Percentiles rank a stretch among this genome's conserved stretches.
Conservation (phyloP, 2,329 filamentous ascomycete species). For the Peltaster fructicola region DNA sequence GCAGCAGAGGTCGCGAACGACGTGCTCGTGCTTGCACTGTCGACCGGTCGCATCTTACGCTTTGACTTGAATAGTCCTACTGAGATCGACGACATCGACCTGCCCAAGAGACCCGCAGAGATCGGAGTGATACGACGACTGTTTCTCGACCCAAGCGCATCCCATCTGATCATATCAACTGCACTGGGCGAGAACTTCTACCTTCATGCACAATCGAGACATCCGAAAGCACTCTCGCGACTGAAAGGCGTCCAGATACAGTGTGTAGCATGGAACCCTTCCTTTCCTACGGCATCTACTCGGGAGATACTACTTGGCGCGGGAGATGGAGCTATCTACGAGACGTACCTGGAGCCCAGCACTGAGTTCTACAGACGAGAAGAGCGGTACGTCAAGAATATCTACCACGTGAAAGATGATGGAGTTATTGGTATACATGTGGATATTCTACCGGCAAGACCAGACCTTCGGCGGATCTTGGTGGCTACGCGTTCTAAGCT, state of each 20-base stretch:
- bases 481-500: conserved; percentile 63
- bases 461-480: conserved; percentile 60
- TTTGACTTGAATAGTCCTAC: conserved; percentile 88
- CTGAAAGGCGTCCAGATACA: conserved; percentile 78
- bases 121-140: conserved; percentile 84
- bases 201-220: conserved; percentile 83
- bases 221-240: conserved; percentile 63
- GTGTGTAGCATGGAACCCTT: conserved; percentile 86
- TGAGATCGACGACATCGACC: conserved; percentile 96
- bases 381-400: conserved; percentile 72
- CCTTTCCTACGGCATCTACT: conserved; percentile 79
- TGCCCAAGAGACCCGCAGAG: conserved; percentile 83
- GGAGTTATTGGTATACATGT: conserved; percentile 75
- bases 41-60: conserved; percentile 77
- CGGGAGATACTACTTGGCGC: conserved; percentile 84
- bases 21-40: conserved; percentile 79
- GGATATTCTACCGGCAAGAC: conserved; percentile 49
- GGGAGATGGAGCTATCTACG: conserved; percentile 87
- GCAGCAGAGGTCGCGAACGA: conserved; percentile 96
- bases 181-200: conserved; percentile 93
- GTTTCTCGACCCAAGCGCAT: conserved; percentile 94
- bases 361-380: conserved; percentile 91
- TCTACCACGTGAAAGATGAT: conserved; percentile 69
- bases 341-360: conserved; percentile 84
- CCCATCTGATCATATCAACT: conserved; percentile 81